A percentile compares a stretch with the other conserved stretches of the same genome.
Evolutionary conservation across 1,139 yeast species (phyloP).

Genomic region (Groenewaldozyma auringiensis): DNA sequence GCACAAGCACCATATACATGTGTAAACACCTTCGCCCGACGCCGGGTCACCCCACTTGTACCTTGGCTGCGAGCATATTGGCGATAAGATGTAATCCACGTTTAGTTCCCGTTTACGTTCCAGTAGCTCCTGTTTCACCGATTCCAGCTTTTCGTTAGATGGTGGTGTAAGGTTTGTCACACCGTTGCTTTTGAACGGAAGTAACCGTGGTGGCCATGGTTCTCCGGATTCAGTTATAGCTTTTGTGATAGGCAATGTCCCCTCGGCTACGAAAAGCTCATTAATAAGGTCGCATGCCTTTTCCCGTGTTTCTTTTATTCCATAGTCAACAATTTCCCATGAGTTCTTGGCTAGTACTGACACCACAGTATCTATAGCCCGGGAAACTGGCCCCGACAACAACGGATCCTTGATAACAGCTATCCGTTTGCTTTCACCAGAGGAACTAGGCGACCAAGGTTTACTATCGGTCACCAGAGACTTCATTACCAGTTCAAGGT

Average conservation of each 20-base stretch:
- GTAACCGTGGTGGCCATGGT: conserved; percentile 9
- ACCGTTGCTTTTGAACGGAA: background rate
- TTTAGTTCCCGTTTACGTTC: background rate
- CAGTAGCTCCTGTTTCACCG: background rate
- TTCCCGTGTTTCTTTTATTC: background rate
- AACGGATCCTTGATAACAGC: conserved; percentile 1
- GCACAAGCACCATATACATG: conserved; percentile 10
- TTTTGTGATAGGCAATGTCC: background rate
- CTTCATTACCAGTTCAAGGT: conserved; percentile 2
- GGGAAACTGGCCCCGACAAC: background rate
- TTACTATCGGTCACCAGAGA: background rate
- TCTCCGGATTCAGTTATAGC: conserved; percentile 7
- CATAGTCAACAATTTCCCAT: conserved; percentile 5
- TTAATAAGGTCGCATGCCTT: background rate
- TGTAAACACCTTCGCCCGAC: conserved; percentile 8
- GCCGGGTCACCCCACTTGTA: conserved; percentile 7
- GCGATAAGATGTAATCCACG: conserved; percentile 8
- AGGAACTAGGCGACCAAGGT: background rate
- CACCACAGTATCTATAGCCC: background rate
- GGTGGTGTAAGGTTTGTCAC: background rate
- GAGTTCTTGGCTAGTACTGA: background rate
- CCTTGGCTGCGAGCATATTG: conserved; percentile 1
- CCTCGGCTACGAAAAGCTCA: conserved; percentile 3
- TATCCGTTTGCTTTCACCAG: background rate
- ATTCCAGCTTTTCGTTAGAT: background rate